Conservation (phyloP, 2,329 filamentous ascomycete genomes). For the Penicillium sp. region DNA sequence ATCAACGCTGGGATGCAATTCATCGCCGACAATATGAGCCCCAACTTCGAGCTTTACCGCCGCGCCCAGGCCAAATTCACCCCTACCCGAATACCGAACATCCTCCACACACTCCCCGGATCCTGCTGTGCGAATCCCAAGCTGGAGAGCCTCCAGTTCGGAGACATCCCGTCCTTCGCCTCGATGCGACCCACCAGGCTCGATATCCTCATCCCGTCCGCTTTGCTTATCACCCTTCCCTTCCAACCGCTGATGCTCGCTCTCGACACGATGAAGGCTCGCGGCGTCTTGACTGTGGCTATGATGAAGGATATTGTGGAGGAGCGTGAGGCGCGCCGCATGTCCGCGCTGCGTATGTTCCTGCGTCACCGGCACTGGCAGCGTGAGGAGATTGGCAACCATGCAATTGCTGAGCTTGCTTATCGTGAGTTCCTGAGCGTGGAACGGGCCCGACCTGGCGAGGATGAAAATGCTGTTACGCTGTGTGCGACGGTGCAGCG, state of each 20-base stretch:
- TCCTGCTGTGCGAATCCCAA: constrained; percentile 13
- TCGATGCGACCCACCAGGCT: constrained; percentile 13
- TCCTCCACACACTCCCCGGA: constrained; percentile 14
- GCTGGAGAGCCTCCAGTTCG: constrained; percentile 25
- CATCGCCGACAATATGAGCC: constrained; percentile 19
- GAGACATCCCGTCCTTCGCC: constrained; percentile 15
- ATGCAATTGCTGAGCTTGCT: constrained; percentile 17
- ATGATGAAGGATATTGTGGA: constrained; percentile 20
- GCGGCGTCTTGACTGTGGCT: constrained; percentile 8
- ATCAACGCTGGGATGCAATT: constrained; percentile 24
- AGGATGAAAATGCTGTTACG: not conserved
- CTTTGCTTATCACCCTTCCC: constrained; percentile 29
- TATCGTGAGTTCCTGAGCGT: constrained; percentile 21
- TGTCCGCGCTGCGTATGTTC: constrained; percentile 15
- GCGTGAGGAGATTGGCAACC: not conserved
- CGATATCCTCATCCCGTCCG: constrained; percentile 22
- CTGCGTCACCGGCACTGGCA: not conserved
- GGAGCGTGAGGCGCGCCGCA: constrained; percentile 32
- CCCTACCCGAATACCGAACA: constrained; percentile 27
- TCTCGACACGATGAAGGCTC: not conserved
- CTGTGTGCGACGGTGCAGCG: not conserved
- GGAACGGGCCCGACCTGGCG: not conserved
- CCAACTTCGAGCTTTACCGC: constrained; percentile 26
- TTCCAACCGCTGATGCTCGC: constrained; percentile 19
- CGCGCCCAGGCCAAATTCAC: constrained; percentile 23